Percentiles rank a stretch among this genome's conserved stretches.
Conservation (phyloP, 352 stramenopile species). For the Phytophthora boehmeriae region DNA sequence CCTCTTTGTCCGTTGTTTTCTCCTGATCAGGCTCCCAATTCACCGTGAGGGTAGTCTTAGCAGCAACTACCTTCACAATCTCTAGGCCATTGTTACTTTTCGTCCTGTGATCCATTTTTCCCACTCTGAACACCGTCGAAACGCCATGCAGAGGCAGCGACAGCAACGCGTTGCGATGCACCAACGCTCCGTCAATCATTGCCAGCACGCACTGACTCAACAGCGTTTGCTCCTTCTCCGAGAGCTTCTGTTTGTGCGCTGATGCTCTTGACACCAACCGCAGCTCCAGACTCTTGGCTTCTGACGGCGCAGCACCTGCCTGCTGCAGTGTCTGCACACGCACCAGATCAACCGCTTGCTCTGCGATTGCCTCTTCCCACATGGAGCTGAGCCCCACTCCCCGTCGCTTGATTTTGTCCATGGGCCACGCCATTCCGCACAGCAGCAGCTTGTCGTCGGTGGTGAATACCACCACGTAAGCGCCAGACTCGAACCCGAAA, state of each 20-base stretch:
- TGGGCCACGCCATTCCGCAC: constrained; percentile 70
- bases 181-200: constrained; percentile 70
- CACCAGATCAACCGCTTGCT: constrained; percentile 25
- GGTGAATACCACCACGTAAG: constrained; percentile 38
- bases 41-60: constrained; percentile 36
- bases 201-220: constrained; percentile 58
- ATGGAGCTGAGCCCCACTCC: constrained; percentile 71
- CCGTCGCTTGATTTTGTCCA: constrained; percentile 74
- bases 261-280: constrained; percentile 44
- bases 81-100: constrained; percentile 4
- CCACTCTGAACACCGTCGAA: constrained; percentile 57
- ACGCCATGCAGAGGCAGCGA: constrained; percentile 67
- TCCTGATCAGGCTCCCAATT: constrained; percentile 25
- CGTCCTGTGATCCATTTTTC: constrained; percentile 24
- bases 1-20: background rate
- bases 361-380: constrained; percentile 58
- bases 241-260: constrained; percentile 32
- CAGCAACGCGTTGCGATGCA: constrained; percentile 58
- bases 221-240: constrained; percentile 61
- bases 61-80: constrained; percentile 31
- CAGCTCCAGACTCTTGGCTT: constrained; percentile 38
- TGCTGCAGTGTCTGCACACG: constrained; percentile 34
- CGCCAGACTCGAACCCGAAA: constrained; percentile 45
- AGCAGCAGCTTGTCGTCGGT: constrained; percentile 42
- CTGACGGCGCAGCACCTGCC: constrained; percentile 6